Conservation (phyloP, 805 yeast species). For the Clavispora phyllophila region DNA sequence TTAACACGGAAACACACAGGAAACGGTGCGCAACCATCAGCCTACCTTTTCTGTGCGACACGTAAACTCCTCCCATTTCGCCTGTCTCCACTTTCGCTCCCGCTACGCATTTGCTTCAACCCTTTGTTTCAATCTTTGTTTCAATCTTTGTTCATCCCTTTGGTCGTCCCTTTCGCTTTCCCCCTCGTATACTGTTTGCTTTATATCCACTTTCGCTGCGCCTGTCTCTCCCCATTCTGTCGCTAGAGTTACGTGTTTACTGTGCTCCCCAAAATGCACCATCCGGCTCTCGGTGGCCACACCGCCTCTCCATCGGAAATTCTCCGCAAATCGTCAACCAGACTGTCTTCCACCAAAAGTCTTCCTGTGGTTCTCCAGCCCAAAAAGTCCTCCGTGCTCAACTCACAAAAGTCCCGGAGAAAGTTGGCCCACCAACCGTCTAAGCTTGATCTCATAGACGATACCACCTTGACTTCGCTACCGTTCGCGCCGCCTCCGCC, state of each 20-base stretch:
- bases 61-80: background rate
- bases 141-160: too few relatives aligned
- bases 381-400: background rate
- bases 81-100: background rate
- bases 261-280: too few relatives aligned
- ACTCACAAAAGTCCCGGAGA: background rate
- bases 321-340: background rate
- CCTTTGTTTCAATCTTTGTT: too few relatives aligned
- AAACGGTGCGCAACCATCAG: background rate
- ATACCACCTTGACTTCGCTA: constrained; percentile 43
- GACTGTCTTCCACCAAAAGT: background rate
- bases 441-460: constrained; percentile 44
- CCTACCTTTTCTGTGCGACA: background rate
- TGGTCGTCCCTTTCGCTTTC: too few relatives aligned
- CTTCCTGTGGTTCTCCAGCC: background rate
- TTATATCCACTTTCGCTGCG: too few relatives aligned
- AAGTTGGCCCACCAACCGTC: constrained; percentile 28
- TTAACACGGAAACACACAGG: too few relatives aligned
- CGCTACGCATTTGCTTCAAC: background rate
- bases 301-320: background rate
- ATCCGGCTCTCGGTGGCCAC: background rate
- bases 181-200: too few relatives aligned
- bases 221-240: too few relatives aligned
- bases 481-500: constrained; percentile 49
- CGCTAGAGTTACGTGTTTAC: too few relatives aligned